Evolutionary conservation across 1,284 basidiomycete species (phyloP).

Genomic region (Ceratobasidium sp.): DNA sequence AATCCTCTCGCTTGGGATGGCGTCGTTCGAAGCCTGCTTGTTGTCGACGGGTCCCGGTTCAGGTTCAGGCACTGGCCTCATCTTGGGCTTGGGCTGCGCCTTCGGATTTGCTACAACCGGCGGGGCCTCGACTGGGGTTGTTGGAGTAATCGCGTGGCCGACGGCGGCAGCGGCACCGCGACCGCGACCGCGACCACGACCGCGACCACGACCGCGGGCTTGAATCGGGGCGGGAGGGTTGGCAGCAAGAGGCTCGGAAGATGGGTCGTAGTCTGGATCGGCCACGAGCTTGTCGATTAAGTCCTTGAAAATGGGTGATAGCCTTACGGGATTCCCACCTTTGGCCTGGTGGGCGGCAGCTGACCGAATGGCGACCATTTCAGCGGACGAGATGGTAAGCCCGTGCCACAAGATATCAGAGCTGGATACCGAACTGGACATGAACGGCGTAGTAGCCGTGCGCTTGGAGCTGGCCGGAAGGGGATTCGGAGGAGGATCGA

Average conservation of each 20-base stretch:
- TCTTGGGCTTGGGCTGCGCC: neutral
- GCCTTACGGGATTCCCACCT: neutral
- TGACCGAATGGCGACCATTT: neutral
- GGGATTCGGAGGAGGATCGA: no score
- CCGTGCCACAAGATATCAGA: conserved; percentile 10
- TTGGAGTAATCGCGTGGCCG: neutral
- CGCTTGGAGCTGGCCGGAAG: neutral
- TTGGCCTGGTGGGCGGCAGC: neutral
- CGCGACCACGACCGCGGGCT: neutral
- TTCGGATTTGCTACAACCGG: neutral
- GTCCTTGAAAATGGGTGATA: neutral
- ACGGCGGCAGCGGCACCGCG: neutral
- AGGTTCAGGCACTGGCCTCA: neutral
- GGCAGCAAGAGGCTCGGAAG: neutral
- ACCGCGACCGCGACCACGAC: neutral
- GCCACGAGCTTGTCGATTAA: neutral
- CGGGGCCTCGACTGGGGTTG: neutral
- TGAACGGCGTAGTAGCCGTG: neutral
- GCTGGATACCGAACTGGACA: no score
- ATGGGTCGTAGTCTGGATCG: conserved; percentile 1
- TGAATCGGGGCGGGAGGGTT: neutral
- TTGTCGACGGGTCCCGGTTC: neutral
- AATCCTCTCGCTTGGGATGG: neutral
- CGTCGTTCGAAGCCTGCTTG: neutral
- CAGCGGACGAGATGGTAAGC: neutral